Conservation (phyloP, 176 grass and related monocot genomes). For the Eragrostis curvula region DNA sequence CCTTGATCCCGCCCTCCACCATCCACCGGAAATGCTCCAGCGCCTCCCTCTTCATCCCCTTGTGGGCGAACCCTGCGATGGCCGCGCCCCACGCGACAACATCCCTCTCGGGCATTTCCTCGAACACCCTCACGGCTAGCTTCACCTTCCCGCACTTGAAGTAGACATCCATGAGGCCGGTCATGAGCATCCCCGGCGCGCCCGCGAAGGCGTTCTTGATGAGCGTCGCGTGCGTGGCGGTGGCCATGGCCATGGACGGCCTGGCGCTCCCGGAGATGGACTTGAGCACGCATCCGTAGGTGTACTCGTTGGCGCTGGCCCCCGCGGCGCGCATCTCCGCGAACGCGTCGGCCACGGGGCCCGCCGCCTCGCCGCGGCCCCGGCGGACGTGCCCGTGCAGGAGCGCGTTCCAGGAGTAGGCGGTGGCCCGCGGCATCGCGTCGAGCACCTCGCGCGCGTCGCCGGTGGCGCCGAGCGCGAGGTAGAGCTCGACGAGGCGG, state of each 20-base stretch:
- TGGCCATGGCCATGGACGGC: conserved; percentile 63
- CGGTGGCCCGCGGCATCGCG: conserved; percentile 41
- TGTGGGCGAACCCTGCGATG: conserved; percentile 77
- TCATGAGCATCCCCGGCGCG: conserved; percentile 63
- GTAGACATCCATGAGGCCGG: conserved; percentile 82
- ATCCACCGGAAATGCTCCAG: conserved; percentile 83
- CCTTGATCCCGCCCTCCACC: conserved; percentile 62
- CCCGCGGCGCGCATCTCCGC: conserved; percentile 63
- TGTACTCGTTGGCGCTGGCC: conserved; percentile 75
- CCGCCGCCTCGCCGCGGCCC: conserved; percentile 53
- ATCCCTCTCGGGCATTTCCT: conserved; percentile 85
- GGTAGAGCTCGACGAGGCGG: conserved; percentile 74
- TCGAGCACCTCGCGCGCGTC: conserved; percentile 67
- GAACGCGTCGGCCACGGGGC: conserved; percentile 47
- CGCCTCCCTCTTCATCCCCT: conserved; percentile 78
- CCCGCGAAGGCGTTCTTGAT: conserved; percentile 77
- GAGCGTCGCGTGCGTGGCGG: conserved; percentile 65
- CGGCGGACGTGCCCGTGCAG: conserved; percentile 63
- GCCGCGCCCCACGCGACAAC: conserved; percentile 76
- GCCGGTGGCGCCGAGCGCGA: conserved; percentile 52
- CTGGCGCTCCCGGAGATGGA: conserved; percentile 66
- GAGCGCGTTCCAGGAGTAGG: conserved; percentile 84
- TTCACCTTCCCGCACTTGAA: conserved; percentile 82
- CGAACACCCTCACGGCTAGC: conserved; percentile 80
- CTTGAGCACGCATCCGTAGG: conserved; percentile 82